A percentile compares a stretch with the other conserved stretches of the same genome.
Evolutionary conservation across 176 grass and related monocot genomes (phyloP).

Genomic region (Dactylis glomerata): DNA sequence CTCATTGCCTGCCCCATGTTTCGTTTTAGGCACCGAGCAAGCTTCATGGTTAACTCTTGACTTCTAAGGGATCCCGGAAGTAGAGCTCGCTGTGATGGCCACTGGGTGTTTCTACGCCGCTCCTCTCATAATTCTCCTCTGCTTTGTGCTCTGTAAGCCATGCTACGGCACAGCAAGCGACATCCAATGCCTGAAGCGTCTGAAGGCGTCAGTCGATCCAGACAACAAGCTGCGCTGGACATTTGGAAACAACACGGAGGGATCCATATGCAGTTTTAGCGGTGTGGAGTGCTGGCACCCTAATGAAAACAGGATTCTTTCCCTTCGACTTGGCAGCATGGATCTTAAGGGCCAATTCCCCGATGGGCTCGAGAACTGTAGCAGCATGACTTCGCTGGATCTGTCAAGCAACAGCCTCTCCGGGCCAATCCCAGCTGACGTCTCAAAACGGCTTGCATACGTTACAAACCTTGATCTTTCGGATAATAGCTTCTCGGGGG

Average conservation of each 20-base stretch:
- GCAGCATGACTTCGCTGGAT: conserved; percentile 77
- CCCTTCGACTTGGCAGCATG: conserved; percentile 74
- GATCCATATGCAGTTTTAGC: conserved; percentile 68
- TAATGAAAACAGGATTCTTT: conserved; percentile 78
- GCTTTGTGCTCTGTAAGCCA: conserved; percentile 9
- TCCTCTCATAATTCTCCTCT: conserved; percentile 19
- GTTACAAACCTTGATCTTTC: conserved; percentile 85
- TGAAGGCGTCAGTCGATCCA: conserved; percentile 59
- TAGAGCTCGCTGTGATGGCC: conserved; percentile 28
- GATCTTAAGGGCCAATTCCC: conserved; percentile 74
- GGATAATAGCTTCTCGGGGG: conserved; percentile 77
- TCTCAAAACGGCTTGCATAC: conserved; percentile 53
- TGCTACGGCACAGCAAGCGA: conserved; percentile 44
- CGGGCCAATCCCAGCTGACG: conserved; percentile 57
- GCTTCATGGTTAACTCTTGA: background rate
- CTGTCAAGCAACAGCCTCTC: conserved; percentile 84
- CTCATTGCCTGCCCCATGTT: background rate
- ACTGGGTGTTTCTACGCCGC: background rate
- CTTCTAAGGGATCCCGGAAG: background rate
- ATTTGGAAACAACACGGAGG: conserved; percentile 56
- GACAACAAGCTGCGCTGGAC: conserved; percentile 57
- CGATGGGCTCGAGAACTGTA: conserved; percentile 78
- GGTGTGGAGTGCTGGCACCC: conserved; percentile 96
- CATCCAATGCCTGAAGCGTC: conserved; percentile 47
- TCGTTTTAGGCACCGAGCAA: background rate